These are phyloP conservation scores for Nakaseomyces delphensis DNA, from an alignment of 1,139 yeast genomes.

Conservation along the genomic window DNA sequence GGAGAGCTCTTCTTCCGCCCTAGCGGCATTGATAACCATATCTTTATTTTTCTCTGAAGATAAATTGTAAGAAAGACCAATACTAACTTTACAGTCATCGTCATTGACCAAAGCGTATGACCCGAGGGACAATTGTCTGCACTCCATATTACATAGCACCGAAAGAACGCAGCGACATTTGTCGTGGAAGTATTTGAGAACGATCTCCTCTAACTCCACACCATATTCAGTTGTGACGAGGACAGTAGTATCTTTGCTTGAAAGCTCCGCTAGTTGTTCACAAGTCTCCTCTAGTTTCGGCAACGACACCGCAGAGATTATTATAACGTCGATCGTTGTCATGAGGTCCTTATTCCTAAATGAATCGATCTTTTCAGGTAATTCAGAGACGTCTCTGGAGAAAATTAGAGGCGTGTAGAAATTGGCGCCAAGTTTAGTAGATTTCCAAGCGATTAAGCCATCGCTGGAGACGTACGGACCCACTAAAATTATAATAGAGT, in stretches of 20 bases:
- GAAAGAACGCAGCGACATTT: constrained; percentile 17
- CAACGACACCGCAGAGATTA: constrained; percentile 22
- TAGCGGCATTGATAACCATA: constrained; percentile 11
- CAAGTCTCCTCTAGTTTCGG: constrained; percentile 15
- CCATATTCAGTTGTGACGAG: constrained; percentile 23
- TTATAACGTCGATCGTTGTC: constrained; percentile 18
- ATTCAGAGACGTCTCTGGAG: constrained; percentile 16
- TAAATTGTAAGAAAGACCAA: constrained; percentile 21
- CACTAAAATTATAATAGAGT: constrained; percentile 20
- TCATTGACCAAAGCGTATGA: constrained; percentile 24
- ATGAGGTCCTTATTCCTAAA: constrained; percentile 9
- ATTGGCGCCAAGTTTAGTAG: constrained; percentile 24
- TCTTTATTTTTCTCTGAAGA: constrained; percentile 9
- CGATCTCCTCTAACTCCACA: constrained; percentile 20
- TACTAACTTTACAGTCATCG: constrained; percentile 16
- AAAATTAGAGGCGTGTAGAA: constrained; percentile 25
- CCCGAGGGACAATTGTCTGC: constrained; percentile 23
- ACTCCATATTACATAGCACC: constrained; percentile 22
- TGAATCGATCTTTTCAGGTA: constrained; percentile 11
- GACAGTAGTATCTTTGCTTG: constrained; percentile 16
- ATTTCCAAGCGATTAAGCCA: constrained; percentile 28
- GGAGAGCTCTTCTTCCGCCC: constrained; percentile 11
- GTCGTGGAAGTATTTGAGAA: constrained; percentile 9
- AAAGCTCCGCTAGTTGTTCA: constrained; percentile 13
- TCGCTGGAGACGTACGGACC: constrained; percentile 24